Percentiles rank a stretch among this genome's conserved stretches.
Evolutionary conservation across 2,329 filamentous ascomycete species (phyloP).

Genomic region (Parastagonospora nodorum): DNA sequence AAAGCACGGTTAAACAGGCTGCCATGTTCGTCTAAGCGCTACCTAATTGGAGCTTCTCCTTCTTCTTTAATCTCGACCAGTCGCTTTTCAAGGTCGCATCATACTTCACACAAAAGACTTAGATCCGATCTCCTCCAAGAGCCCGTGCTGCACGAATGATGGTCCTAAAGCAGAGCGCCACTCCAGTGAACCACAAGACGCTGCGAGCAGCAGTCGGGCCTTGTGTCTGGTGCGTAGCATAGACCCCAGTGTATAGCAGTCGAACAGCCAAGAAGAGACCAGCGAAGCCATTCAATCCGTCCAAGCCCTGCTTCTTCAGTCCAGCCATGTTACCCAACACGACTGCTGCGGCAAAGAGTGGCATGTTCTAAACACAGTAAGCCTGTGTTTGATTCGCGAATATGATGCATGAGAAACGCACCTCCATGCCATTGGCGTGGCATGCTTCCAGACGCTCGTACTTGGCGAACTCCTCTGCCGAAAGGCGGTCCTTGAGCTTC

Average conservation of each 20-base stretch:
- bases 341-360: slow-evolving; percentile 52
- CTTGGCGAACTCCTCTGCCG: slow-evolving; percentile 43
- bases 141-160: slow-evolving; percentile 28
- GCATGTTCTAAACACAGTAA: slow-evolving; percentile 39
- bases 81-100: not conserved
- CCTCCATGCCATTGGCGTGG: slow-evolving; percentile 53
- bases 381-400: not conserved
- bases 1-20: not conserved
- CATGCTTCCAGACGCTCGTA: slow-evolving; percentile 54
- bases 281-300: slow-evolving; percentile 44
- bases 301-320: slow-evolving; percentile 38
- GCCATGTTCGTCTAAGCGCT: not conserved
- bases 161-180: slow-evolving; percentile 27
- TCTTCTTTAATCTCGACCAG: not conserved
- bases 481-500: slow-evolving; percentile 45
- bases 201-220: slow-evolving; percentile 23
- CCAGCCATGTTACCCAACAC: slow-evolving; percentile 51
- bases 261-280: slow-evolving; percentile 44
- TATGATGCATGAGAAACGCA: not conserved
- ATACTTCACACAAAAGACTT: not conserved
- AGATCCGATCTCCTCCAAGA: slow-evolving; percentile 16
- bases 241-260: slow-evolving; percentile 45
- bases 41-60: too few relatives aligned
- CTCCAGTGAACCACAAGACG: slow-evolving; percentile 22
- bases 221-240: slow-evolving; percentile 36